Evolutionary conservation across 306 rosid species (phyloP).

Genomic region (Rosa rugosa): DNA sequence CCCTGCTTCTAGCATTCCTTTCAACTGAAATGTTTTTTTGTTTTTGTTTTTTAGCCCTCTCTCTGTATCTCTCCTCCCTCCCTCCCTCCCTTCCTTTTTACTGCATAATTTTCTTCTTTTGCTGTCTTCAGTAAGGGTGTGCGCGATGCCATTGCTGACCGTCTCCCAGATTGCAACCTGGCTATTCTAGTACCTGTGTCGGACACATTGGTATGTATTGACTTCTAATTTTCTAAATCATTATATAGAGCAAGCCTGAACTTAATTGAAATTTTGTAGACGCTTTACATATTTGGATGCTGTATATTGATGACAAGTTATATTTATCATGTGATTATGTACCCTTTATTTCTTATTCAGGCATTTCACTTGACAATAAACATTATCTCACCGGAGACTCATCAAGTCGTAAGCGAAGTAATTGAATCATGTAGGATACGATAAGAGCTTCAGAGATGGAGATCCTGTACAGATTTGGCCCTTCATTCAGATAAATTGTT

Average conservation of each 20-base stretch:
- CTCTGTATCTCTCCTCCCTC: too few relatives aligned
- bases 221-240: slow-evolving; percentile 8
- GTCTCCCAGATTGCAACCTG: slow-evolving; percentile 64
- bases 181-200: slow-evolving; percentile 80
- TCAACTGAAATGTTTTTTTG: too few relatives aligned
- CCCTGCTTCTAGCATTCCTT: slow-evolving; percentile 59
- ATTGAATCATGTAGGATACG: too few relatives aligned
- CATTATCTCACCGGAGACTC: slow-evolving; percentile 96
- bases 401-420: too few relatives aligned
- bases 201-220: slow-evolving; percentile 86
- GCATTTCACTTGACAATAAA: slow-evolving; percentile 88
- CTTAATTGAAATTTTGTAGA: not conserved
- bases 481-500: too few relatives aligned
- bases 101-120: slow-evolving; percentile 3
- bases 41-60: too few relatives aligned
- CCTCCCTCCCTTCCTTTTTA: not conserved
- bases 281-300: not conserved
- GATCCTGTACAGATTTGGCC: too few relatives aligned
- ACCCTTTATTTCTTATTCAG: slow-evolving; percentile 37
- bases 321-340: not conserved
- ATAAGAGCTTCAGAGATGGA: too few relatives aligned
- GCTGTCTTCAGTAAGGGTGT: slow-evolving; percentile 39
- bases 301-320: not conserved
- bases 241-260: not conserved
- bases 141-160: slow-evolving; percentile 37